A percentile compares a stretch with the other conserved stretches of the same genome.
These are phyloP conservation scores for Epichloe sylvatica DNA, from an alignment of 2,329 filamentous ascomycete species.

Conservation along the genomic window DNA sequence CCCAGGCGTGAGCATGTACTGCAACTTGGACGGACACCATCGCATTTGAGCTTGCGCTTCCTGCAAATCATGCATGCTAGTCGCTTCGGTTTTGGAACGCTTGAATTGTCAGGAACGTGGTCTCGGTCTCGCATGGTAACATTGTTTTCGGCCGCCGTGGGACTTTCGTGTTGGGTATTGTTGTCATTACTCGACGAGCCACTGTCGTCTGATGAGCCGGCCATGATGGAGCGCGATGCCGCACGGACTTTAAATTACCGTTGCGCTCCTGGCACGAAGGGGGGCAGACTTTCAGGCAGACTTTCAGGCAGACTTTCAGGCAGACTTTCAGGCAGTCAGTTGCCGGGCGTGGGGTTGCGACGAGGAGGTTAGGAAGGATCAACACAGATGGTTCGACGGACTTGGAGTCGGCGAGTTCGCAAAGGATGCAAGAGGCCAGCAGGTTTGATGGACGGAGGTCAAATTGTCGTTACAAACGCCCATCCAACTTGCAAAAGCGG, in stretches of 20 bases:
- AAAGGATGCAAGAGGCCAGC: background rate
- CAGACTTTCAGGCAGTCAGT: no score
- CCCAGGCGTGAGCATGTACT: constrained; percentile 78
- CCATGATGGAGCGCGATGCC: constrained; percentile 12
- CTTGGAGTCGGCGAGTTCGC: background rate
- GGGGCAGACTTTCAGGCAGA: no score
- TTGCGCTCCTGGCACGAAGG: background rate
- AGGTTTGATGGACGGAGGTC: background rate
- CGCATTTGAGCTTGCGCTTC: constrained; percentile 83
- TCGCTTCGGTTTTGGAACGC: constrained; percentile 69
- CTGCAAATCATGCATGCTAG: constrained; percentile 91
- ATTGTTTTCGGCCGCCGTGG: constrained; percentile 22
- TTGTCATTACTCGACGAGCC: constrained; percentile 19
- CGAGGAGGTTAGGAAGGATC: background rate
- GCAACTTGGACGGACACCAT: constrained; percentile 71
- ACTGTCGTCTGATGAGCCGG: constrained; percentile 26
- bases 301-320: background rate
- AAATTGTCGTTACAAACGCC: background rate
- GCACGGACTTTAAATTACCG: background rate
- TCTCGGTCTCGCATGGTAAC: constrained; percentile 17
- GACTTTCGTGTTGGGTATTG: constrained; percentile 15
- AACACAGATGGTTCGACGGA: background rate
- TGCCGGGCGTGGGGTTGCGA: constrained; percentile 2
- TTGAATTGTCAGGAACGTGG: constrained; percentile 34
- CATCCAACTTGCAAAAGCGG: no score